These are phyloP conservation scores for Blastobotrys capitulatus DNA, from an alignment of 1,139 yeast genomes.

Conservation along the genomic window DNA sequence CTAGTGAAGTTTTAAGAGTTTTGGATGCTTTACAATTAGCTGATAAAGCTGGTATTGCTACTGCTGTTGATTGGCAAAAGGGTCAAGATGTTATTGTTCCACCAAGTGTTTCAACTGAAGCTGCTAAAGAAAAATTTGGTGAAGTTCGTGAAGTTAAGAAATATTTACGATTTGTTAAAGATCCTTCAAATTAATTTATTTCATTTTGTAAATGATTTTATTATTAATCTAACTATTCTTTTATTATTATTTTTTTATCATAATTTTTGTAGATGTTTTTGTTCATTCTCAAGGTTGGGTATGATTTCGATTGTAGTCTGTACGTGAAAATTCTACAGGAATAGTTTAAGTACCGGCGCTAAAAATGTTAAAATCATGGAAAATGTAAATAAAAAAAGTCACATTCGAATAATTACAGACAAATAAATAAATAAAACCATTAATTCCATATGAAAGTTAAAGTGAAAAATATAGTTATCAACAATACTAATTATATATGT, in stretches of 20 bases:
- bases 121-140: constrained; percentile 76
- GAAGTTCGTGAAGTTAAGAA: constrained; percentile 77
- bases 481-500: no score
- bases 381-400: no score
- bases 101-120: constrained; percentile 74
- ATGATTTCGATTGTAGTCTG: no score
- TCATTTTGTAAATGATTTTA: not conserved
- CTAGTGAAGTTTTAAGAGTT: constrained; percentile 80
- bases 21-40: constrained; percentile 79
- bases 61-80: constrained; percentile 67
- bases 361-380: no score
- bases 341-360: no score
- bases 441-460: no score
- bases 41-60: constrained; percentile 74
- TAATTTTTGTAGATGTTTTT: no score
- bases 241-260: not conserved
- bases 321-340: no score
- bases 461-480: no score
- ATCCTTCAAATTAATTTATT: constrained; percentile 8
- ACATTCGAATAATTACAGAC: no score
- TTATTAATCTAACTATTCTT: not conserved
- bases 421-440: no score
- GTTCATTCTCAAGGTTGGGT: no score
- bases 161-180: constrained; percentile 56
- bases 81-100: constrained; percentile 90